Conservation (phyloP, 2,329 filamentous ascomycete species). For the Capronia americana region DNA sequence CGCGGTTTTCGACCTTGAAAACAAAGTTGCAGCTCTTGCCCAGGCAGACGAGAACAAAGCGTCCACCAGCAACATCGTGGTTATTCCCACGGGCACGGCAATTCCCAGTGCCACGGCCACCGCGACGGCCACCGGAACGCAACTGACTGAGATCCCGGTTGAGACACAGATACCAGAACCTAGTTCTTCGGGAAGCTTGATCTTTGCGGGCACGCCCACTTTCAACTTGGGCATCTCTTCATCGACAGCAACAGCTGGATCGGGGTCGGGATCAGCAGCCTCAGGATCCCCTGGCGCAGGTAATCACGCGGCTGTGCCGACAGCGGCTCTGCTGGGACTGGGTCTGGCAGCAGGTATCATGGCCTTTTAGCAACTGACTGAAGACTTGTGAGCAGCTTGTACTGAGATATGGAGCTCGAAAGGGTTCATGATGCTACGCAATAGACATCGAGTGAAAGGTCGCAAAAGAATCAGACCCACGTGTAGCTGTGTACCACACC, state of each 20-base stretch:
- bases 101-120: conserved; percentile 28
- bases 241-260: conserved; percentile 7
- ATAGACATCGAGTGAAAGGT: not conserved
- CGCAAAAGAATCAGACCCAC: conserved; percentile 4
- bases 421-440: not conserved
- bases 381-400: not conserved
- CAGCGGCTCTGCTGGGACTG: conserved; percentile 28
- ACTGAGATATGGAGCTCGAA: not conserved
- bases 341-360: conserved; percentile 30
- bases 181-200: conserved; percentile 17
- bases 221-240: conserved; percentile 30
- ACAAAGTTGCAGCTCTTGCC: conserved; percentile 73
- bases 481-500: conserved; percentile 19
- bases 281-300: conserved; percentile 12
- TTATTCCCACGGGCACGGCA: conserved; percentile 29
- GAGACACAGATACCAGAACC: conserved; percentile 23
- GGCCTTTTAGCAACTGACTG: conserved; percentile 10
- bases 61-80: conserved; percentile 26
- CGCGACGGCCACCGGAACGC: conserved; percentile 29
- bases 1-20: conserved; percentile 74
- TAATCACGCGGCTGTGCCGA: conserved; percentile 23
- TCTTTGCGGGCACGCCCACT: conserved; percentile 32
- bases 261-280: conserved; percentile 19
- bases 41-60: conserved; percentile 41
- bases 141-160: conserved; percentile 11